Base-by-base conservation (phyloP, 371 early-diverging fungal genomes). In the Actinomortierella ambigua region DNA sequence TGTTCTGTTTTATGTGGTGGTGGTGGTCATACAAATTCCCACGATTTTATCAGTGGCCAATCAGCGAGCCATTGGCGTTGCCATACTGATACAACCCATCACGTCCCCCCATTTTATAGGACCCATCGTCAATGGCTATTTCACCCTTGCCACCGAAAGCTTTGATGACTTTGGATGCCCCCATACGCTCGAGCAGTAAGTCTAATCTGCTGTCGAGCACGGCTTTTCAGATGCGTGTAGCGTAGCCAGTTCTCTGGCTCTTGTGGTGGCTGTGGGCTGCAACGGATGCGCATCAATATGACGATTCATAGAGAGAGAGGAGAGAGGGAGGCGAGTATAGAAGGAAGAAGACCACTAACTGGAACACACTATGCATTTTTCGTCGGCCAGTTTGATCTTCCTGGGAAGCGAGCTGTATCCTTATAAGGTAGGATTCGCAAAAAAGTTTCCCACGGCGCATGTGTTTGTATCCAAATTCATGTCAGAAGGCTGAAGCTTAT, bases 111-210 rank as follows among this genome's bases (percentile, higher is more conserved):
- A 53, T 27, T 7, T 8, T 54, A 42, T 57, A 88, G 86, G 82
- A 20, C 87, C 89, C 28, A 77, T 88, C 27, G 88, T 88, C 23
- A 85, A 85, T 41, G 89, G 89, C 14, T 87, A 82, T 64, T 87
- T 87, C 61, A 68, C 80, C 4, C 65, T 89, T 15, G 87, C 89
- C 23, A 89, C 89, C 8, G 89, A 89, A 68, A 77, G 87, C 23
- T 81, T 83, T 57, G 89, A 89, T 59, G 89, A 89, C 63, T 84
- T 79, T 77, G 88, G 88, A 20, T 85, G 88, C 55, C 88, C 88
- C 27, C 89, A 89, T 64, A 87, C 88, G 18, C 66, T 89, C 42
- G 89, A 89, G 59, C 89, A 89, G 88, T 84, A 84, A 55, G 84
- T 65, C 47, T 26, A 43, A 47, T 47, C 28, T 67, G 7, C 34